phyloP scores from a whole-genome alignment of 176 grass and related monocot genomes.

The Panicum miliaceum region DNA sequence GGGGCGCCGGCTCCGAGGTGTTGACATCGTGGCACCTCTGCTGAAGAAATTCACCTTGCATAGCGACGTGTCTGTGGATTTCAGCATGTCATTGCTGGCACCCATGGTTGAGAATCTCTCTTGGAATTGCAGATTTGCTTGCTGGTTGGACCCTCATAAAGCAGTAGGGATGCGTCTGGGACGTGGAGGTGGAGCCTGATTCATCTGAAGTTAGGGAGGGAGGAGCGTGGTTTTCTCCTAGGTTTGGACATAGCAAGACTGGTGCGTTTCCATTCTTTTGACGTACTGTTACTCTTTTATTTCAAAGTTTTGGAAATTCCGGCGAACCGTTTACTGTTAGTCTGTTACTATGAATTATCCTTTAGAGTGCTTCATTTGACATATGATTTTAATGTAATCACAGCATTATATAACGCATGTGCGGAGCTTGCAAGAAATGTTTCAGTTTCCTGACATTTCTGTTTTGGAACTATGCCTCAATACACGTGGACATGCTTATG shows the following conservation, averaged over 20 bases:
- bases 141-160: too few relatives aligned
- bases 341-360: not conserved
- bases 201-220: not conserved
- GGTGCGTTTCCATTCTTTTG: not conserved
- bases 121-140: not conserved
- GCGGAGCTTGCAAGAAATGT: not conserved
- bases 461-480: not conserved
- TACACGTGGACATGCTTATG: not conserved
- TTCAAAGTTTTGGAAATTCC: too few relatives aligned
- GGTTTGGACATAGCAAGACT: not conserved
- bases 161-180: not conserved
- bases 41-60: not conserved
- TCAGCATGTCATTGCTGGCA: not conserved
- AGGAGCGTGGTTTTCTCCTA: not conserved
- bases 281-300: not conserved
- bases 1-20: too few relatives aligned
- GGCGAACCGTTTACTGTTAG: not conserved
- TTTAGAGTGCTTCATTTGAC: not conserved
- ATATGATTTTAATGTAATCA: not conserved
- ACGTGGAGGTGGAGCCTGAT: not conserved
- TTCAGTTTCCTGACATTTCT: not conserved
- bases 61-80: rapidly evolving
- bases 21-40: not conserved
- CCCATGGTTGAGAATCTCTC: not conserved
- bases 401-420: not conserved